Evolutionary conservation across 495 filamentous ascomycete species (phyloP).

Genomic region (Lasiosphaeria ovina): DNA sequence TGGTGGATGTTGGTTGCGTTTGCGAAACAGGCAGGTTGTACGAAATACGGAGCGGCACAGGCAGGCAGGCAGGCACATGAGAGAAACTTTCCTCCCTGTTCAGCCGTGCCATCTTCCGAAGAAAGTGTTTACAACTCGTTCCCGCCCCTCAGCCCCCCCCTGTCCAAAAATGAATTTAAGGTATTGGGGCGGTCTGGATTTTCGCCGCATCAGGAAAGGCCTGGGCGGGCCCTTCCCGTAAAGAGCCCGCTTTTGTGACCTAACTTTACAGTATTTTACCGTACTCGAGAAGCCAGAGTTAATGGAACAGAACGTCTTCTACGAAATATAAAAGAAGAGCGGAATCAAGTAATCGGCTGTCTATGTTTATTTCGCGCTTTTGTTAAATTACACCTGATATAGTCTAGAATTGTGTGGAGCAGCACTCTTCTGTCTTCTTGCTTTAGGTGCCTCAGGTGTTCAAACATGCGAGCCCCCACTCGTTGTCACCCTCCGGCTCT

Average conservation of each 20-base stretch:
- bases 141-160: neutral
- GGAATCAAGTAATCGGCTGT: too few relatives aligned
- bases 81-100: neutral
- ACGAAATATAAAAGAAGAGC: too few relatives aligned
- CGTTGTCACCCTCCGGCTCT: too few relatives aligned
- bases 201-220: neutral
- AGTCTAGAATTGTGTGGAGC: too few relatives aligned
- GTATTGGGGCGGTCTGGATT: neutral
- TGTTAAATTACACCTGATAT: too few relatives aligned
- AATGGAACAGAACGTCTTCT: too few relatives aligned
- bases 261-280: too few relatives aligned
- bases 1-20: neutral
- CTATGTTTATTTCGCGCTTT: too few relatives aligned
- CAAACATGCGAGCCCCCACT: too few relatives aligned
- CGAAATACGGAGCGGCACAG: neutral
- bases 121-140: neutral
- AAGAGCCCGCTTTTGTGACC: neutral
- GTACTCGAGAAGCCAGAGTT: too few relatives aligned
- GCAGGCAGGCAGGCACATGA: neutral
- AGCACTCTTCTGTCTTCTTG: too few relatives aligned
- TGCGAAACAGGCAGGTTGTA: neutral
- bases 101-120: neutral
- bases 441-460: too few relatives aligned
- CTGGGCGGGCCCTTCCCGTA: neutral
- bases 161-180: neutral